A percentile compares a stretch with the other conserved stretches of the same genome.
These are phyloP conservation scores for Zygoascus meyerae DNA, from an alignment of 1,139 yeast species.

Conservation along the genomic window DNA sequence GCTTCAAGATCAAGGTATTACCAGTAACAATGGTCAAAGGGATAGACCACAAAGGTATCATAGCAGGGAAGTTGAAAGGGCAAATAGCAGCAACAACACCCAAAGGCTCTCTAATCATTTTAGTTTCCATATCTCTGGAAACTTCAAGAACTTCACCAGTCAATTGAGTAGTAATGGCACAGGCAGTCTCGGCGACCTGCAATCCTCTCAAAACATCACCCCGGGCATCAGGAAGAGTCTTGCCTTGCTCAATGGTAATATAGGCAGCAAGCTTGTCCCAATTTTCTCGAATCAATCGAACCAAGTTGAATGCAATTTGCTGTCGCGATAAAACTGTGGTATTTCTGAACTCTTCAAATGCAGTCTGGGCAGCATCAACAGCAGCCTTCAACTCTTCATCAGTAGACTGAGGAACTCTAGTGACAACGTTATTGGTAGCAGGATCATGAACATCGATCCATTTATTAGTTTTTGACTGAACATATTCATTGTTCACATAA, in stretches of 20 bases:
- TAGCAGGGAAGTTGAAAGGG: slow-evolving; percentile 80
- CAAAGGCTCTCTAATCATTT: slow-evolving; percentile 59
- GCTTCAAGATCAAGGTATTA: slow-evolving; percentile 69
- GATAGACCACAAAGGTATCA: slow-evolving; percentile 81
- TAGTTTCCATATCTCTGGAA: slow-evolving; percentile 71
- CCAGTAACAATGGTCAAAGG: slow-evolving; percentile 75
- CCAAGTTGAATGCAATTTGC: slow-evolving; percentile 70
- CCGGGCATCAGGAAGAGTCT: slow-evolving; percentile 68
- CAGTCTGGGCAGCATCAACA: slow-evolving; percentile 56
- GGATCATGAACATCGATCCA: slow-evolving; percentile 78
- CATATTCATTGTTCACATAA: slow-evolving; percentile 54
- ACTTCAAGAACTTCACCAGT: slow-evolving; percentile 66
- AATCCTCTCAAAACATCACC: slow-evolving; percentile 78
- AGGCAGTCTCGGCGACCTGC: slow-evolving; percentile 70
- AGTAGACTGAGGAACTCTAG: slow-evolving; percentile 70
- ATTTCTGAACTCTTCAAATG: slow-evolving; percentile 56
- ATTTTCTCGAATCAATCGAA: slow-evolving; percentile 58
- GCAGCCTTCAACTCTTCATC: slow-evolving; percentile 62
- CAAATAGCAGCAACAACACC: slow-evolving; percentile 68
- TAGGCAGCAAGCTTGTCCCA: slow-evolving; percentile 67
- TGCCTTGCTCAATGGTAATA: slow-evolving; percentile 77
- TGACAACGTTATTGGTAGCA: slow-evolving; percentile 62
- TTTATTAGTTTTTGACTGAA: slow-evolving; percentile 48
- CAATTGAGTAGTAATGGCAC: slow-evolving; percentile 50
- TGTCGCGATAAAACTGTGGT: slow-evolving; percentile 63